Percentiles rank a stretch among this genome's conserved stretches.
phyloP scores from a whole-genome alignment of 371 early-diverging fungal species.

The Caulochytrium protostelioides region DNA sequence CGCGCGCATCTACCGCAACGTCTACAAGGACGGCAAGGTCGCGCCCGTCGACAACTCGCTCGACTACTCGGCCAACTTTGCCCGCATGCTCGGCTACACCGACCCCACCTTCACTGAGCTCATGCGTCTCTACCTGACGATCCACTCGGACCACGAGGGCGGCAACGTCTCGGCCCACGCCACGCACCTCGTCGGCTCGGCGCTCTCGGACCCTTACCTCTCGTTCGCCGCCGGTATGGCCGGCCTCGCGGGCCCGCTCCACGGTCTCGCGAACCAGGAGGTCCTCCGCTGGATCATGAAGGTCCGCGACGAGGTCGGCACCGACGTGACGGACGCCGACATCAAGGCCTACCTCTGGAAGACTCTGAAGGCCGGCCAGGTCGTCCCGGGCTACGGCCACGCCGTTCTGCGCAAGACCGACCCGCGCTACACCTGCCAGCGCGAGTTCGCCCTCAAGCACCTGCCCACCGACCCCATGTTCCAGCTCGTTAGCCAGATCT shows the following conservation, averaged over 20 bases:
- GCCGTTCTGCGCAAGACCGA: conserved; percentile 96
- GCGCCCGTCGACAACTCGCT: conserved; percentile 53
- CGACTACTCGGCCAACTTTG: conserved; percentile 89
- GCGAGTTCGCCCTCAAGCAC: conserved; percentile 95
- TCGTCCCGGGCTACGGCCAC: conserved; percentile 96
- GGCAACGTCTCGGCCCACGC: conserved; percentile 75
- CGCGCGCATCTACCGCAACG: conserved; percentile 93
- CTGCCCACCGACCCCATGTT: conserved; percentile 89
- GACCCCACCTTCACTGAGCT: conserved; percentile 83
- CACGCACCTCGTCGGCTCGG: conserved; percentile 85
- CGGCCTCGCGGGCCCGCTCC: conserved; percentile 96
- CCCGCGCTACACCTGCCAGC: conserved; percentile 94
- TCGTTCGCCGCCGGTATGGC: conserved; percentile 91
- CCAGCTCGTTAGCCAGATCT: conserved; percentile 83
- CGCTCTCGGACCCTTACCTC: conserved; percentile 94
- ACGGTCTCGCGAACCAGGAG: conserved; percentile 98
- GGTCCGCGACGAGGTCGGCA: conserved; percentile 68
- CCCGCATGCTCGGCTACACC: conserved; percentile 74
- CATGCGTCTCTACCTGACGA: conserved; percentile 93
- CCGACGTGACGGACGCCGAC: conserved; percentile 66
- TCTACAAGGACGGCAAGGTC: conserved; percentile 89
- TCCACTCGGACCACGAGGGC: conserved; percentile 99
- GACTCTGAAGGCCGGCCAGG: conserved; percentile 84
- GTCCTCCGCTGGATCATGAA: conserved; percentile 90
- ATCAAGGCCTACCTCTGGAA: conserved; percentile 91